phyloP scores from a whole-genome alignment of 331 rosid genomes.

The Telfairia occidentalis region DNA sequence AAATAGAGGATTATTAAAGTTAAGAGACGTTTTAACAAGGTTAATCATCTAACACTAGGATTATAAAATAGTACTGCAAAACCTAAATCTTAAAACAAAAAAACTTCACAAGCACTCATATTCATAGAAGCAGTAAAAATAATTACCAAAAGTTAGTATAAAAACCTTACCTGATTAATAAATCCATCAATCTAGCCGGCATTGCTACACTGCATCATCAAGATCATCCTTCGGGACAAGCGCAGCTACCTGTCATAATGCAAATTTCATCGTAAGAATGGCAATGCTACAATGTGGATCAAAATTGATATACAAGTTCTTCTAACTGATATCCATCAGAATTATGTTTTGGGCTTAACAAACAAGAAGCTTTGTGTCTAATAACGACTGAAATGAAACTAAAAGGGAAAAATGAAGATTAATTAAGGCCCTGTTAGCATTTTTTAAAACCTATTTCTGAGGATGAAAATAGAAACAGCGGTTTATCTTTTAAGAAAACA shows the following conservation, averaged over 20 bases:
- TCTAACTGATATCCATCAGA: background rate
- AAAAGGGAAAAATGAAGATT: background rate
- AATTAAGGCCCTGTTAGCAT: background rate
- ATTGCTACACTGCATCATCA: constrained; percentile 92
- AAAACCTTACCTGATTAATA: constrained; percentile 65
- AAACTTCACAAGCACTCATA: background rate
- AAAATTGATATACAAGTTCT: background rate
- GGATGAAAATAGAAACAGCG: background rate
- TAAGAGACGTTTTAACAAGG: background rate
- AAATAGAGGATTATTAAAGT: no score
- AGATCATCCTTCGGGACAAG: constrained; percentile 91
- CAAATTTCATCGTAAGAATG: constrained; percentile 5
- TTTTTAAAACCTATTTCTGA: background rate
- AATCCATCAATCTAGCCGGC: constrained; percentile 95
- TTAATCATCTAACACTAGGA: background rate
- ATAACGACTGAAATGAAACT: background rate
- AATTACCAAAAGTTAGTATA: background rate
- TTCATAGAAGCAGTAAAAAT: background rate
- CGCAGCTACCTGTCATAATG: constrained; percentile 64
- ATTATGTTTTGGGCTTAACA: background rate
- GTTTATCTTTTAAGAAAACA: background rate
- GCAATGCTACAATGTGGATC: constrained; percentile 9
- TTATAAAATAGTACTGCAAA: background rate
- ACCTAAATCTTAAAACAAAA: background rate
- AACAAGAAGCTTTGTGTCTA: background rate